A percentile compares a stretch with the other conserved stretches of the same genome.
phyloP scores from a whole-genome alignment of 2,329 filamentous ascomycete species.

The Aspergillus texensis region DNA sequence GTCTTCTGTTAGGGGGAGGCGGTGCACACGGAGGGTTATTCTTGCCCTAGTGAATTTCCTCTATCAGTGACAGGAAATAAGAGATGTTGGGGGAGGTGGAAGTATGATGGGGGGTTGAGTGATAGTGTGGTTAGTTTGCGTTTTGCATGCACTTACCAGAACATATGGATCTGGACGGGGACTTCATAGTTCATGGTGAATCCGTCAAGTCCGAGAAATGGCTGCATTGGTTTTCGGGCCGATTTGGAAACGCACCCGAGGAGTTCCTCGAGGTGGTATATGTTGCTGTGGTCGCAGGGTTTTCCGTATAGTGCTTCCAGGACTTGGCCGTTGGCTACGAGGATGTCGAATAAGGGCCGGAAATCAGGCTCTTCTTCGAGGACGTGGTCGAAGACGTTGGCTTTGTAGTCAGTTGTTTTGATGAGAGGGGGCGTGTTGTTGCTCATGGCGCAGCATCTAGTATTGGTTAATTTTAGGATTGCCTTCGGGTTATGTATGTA shows the following conservation, averaged over 20 bases:
- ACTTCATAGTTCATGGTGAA: constrained; percentile 1
- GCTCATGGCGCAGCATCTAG: constrained; percentile 1
- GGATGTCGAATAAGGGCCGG: neutral
- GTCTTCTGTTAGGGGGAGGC: neutral
- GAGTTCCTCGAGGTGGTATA: constrained; percentile 1
- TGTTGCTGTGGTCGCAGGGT: neutral
- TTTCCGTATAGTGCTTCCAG: constrained; percentile 1
- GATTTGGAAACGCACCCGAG: constrained; percentile 3
- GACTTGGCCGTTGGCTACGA: neutral
- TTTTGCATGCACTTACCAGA: neutral
- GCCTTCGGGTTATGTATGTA: neutral
- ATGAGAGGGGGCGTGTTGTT: neutral
- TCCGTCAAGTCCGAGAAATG: neutral
- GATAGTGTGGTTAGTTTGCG: too few relatives aligned
- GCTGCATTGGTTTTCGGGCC: constrained; percentile 1
- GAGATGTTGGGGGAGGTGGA: too few relatives aligned
- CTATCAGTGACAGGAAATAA: too few relatives aligned
- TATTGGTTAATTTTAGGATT: neutral
- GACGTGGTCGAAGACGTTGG: neutral
- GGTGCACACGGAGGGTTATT: constrained; percentile 1
- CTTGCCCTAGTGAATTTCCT: neutral
- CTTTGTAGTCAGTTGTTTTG: constrained; percentile 1
- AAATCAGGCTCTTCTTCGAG: neutral
- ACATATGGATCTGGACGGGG: neutral
- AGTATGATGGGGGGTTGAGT: too few relatives aligned